Conservation (phyloP, 345 rosid species). For the Raphanus sativus region DNA sequence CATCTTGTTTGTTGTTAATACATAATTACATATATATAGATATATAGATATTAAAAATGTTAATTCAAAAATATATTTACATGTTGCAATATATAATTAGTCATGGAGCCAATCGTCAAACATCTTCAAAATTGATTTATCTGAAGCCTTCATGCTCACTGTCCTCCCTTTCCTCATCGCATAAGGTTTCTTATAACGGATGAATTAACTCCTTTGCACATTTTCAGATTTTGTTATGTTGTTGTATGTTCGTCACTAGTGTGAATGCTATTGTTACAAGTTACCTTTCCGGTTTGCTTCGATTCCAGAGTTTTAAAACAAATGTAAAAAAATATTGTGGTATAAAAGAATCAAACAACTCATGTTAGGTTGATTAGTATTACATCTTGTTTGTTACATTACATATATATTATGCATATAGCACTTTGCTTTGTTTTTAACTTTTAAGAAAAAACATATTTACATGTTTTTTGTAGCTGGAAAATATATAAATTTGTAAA, state of each 20-base stretch:
- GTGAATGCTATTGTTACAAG: slow-evolving; percentile 14
- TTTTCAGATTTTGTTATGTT: slow-evolving; percentile 5
- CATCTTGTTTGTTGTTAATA: slow-evolving; percentile 11
- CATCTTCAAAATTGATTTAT: no score
- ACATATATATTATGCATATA: background rate
- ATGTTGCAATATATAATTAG: no score
- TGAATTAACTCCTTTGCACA: background rate
- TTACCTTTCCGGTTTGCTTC: background rate
- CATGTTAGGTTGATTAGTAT: background rate
- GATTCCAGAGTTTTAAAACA: no score
- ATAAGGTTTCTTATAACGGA: slow-evolving; percentile 8
- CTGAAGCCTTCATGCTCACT: slow-evolving; percentile 76
- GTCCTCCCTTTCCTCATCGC: slow-evolving; percentile 83
- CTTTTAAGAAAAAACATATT: background rate
- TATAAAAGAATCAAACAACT: background rate
- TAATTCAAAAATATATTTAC: no score
- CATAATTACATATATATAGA: background rate
- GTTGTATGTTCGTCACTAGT: background rate
- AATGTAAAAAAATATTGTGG: background rate
- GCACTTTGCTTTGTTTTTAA: background rate
- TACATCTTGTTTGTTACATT: background rate
- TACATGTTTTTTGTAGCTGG: background rate
- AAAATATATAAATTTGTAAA: no score
- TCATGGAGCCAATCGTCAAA: no score
- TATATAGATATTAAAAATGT: no score